A percentile compares a stretch with the other conserved stretches of the same genome.
Conservation (phyloP, 305 asterid genomes). For the Striga hermonthica region DNA sequence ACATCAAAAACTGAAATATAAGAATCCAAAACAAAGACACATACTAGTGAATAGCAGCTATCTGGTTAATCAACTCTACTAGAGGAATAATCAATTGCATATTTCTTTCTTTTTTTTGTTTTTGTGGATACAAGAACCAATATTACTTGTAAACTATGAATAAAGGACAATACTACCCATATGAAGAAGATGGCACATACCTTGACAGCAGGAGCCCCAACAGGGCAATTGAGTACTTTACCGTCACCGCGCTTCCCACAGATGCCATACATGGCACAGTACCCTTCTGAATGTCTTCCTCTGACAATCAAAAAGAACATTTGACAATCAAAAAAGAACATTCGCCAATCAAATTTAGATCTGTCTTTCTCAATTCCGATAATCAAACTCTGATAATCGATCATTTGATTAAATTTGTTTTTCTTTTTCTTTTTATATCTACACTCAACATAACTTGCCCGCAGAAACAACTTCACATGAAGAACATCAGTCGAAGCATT, state of each 20-base stretch:
- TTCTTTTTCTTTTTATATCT: background rate
- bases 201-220: slow-evolving; percentile 68
- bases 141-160: too few species aligned
- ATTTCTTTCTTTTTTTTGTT: too few species aligned
- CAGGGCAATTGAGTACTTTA: slow-evolving; percentile 88
- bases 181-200: slow-evolving; percentile 36
- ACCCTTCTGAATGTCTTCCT: slow-evolving; percentile 62
- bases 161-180: background rate
- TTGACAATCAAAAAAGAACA: slow-evolving; percentile 10
- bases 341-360: background rate
- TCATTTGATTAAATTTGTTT: too few species aligned
- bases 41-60: background rate
- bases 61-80: background rate
- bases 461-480: too few species aligned
- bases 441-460: too few species aligned
- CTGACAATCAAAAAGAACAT: slow-evolving; percentile 32
- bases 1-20: background rate
- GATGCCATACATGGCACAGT: slow-evolving; percentile 90
- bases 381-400: background rate
- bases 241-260: slow-evolving; percentile 89
- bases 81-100: too few species aligned
- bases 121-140: too few species aligned
- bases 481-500: background rate
- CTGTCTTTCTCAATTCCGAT: background rate
- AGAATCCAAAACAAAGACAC: slow-evolving; percentile 16